These are phyloP conservation scores for Chenopodium formosanum DNA, from an alignment of 148 eudicot genomes.

Conservation along the genomic window DNA sequence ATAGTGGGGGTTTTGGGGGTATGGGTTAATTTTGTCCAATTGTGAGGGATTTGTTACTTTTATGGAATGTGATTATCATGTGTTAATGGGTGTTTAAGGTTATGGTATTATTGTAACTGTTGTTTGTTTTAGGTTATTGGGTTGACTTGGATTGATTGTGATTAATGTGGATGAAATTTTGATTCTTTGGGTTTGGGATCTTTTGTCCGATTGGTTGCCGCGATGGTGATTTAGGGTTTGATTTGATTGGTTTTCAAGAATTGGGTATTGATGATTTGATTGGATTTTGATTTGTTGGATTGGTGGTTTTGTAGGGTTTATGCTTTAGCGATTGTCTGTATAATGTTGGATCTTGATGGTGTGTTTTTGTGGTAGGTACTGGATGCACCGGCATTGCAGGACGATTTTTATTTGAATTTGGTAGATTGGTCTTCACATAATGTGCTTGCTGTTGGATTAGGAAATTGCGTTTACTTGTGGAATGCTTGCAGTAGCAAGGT, in stretches of 20 bases:
- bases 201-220: not conserved
- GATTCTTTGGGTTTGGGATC: not conserved
- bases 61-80: not conserved
- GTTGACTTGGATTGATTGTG: not conserved
- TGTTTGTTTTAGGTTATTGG: too few species aligned
- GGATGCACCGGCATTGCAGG: slow-evolving; percentile 97
- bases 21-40: not conserved
- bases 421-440: slow-evolving; percentile 91
- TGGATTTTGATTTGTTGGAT: not conserved
- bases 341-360: not conserved
- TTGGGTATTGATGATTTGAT: not conserved
- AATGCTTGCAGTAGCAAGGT: slow-evolving; percentile 98
- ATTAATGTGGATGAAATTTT: not conserved
- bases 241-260: not conserved
- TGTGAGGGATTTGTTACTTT: not conserved
- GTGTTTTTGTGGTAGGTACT: slow-evolving; percentile 48
- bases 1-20: not conserved
- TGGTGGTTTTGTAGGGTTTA: not conserved
- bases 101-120: too few species aligned
- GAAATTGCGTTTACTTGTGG: slow-evolving; percentile 86
- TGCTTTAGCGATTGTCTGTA: not conserved
- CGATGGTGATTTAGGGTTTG: not conserved
- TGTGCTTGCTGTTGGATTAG: slow-evolving; percentile 85
- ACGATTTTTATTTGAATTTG: slow-evolving; percentile 90
- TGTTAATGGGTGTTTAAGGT: too few species aligned